A percentile compares a stretch with the other conserved stretches of the same genome.
Evolutionary conservation across 1,284 basidiomycete genomes (phyloP).

Genomic region (Puccinia novopanici): DNA sequence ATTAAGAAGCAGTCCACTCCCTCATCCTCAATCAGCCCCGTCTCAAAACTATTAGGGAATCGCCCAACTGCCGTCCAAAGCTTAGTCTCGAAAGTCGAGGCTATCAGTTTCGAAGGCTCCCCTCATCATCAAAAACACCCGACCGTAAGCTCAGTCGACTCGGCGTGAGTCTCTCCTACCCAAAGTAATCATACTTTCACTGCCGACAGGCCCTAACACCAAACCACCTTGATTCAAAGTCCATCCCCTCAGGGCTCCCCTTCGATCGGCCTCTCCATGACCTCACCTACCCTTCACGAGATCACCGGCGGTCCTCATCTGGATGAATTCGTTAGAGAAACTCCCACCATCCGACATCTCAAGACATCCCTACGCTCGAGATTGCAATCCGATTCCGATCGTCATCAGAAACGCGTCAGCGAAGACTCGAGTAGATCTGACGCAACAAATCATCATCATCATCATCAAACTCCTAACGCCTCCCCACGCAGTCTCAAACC

Average conservation of each 20-base stretch:
- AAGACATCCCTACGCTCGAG: constrained; percentile 19
- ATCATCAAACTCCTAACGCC: not conserved
- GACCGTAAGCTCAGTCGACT: not conserved
- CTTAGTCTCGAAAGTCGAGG: constrained; percentile 19
- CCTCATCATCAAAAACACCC: not conserved
- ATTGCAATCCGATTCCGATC: constrained; percentile 11
- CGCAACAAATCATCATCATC: constrained; percentile 9
- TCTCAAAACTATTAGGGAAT: constrained; percentile 26
- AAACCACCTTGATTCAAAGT: not conserved
- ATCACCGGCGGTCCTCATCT: constrained; percentile 1
- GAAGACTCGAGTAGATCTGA: constrained; percentile 21
- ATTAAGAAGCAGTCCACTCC: not conserved
- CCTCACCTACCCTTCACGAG: constrained; percentile 3
- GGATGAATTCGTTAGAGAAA: constrained; percentile 20
- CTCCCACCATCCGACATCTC: constrained; percentile 27
- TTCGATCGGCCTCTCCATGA: constrained; percentile 1
- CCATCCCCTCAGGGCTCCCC: constrained; percentile 17
- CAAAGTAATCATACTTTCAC: not conserved
- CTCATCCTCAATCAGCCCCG: constrained; percentile 14
- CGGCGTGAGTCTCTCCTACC: not conserved
- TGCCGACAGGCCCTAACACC: not conserved
- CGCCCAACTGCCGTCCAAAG: constrained; percentile 24
- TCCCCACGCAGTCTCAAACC: not conserved
- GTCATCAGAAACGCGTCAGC: constrained; percentile 17
- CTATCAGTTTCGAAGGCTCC: constrained; percentile 31